Conservation (phyloP, 805 yeast species). For the Lachancea kluyveri region DNA sequence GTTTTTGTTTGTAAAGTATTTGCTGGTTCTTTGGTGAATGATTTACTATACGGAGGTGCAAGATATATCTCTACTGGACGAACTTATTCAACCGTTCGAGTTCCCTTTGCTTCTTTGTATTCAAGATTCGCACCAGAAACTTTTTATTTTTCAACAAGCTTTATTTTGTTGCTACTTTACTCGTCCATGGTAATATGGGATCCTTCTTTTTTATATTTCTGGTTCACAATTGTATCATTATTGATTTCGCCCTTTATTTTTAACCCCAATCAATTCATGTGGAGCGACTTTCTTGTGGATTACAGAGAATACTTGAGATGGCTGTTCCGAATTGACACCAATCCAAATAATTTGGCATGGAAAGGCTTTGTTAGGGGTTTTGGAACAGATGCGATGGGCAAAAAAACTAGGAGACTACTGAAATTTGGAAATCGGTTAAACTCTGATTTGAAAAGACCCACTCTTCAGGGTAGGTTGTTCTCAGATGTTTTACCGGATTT, state of each 20-base stretch:
- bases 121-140: conserved; percentile 65
- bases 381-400: conserved; percentile 68
- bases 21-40: conserved; percentile 61
- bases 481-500: conserved; percentile 78
- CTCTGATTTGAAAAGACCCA: too few species aligned
- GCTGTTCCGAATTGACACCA: too few species aligned
- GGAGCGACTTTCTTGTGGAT: conserved; percentile 58
- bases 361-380: too few species aligned
- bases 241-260: conserved; percentile 54
- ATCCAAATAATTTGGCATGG: too few species aligned
- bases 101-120: conserved; percentile 58
- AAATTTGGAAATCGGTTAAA: too few species aligned
- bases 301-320: conserved; percentile 40
- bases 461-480: conserved; percentile 76
- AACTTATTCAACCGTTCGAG: conserved; percentile 72
- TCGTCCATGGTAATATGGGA: conserved; percentile 61
- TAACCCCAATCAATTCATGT: conserved; percentile 62
- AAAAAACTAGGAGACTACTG: conserved; percentile 71
- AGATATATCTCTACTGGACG: conserved; percentile 78
- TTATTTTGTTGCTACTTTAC: conserved; percentile 47
- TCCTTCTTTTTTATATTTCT: conserved; percentile 48
- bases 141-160: conserved; percentile 54
- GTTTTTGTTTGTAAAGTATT: conserved; percentile 74
- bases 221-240: conserved; percentile 53
- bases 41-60: conserved; percentile 74